Percentiles rank a stretch among this genome's conserved stretches.
phyloP scores from a whole-genome alignment of 2,329 filamentous ascomycete species.

The Phyllosticta citribraziliensis region DNA sequence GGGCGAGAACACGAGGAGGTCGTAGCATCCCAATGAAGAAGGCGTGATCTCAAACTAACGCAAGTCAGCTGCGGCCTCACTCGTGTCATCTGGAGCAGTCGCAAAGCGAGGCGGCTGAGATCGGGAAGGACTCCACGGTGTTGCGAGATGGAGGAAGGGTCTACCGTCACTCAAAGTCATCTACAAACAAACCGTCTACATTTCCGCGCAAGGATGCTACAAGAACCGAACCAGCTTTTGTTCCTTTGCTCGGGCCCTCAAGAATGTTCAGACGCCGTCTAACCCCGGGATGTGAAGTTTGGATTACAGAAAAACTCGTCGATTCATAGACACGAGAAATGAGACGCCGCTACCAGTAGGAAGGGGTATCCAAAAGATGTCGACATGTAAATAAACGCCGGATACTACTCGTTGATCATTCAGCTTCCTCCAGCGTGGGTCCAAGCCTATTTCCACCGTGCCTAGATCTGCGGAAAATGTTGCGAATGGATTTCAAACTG shows the following conservation, averaged over 20 bases:
- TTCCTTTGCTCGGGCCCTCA: neutral
- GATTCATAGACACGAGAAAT: constrained; percentile 4
- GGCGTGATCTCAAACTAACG: neutral
- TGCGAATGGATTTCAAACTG: constrained; percentile 3
- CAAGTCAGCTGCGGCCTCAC: neutral
- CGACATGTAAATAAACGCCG: neutral
- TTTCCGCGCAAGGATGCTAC: neutral
- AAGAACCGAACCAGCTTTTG: neutral
- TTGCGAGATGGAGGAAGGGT: neutral
- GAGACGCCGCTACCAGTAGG: neutral
- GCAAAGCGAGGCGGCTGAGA: neutral
- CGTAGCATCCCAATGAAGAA: neutral
- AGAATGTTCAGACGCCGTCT: neutral
- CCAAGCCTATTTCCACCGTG: constrained; percentile 7
- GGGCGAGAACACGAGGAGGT: neutral
- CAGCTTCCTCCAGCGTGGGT: constrained; percentile 6
- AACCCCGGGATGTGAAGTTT: neutral
- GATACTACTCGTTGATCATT: neutral
- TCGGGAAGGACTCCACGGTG: neutral
- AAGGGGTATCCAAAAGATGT: constrained; percentile 6
- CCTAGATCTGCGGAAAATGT: constrained; percentile 5
- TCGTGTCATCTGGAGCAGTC: neutral
- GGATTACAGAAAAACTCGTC: constrained; percentile 2
- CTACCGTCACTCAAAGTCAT: neutral
- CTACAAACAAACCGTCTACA: neutral